Evolutionary conservation across 2,329 filamentous ascomycete species (phyloP), one percentile per base, ranked within the genome.

Genomic region (Amauroascus niger): DNA sequence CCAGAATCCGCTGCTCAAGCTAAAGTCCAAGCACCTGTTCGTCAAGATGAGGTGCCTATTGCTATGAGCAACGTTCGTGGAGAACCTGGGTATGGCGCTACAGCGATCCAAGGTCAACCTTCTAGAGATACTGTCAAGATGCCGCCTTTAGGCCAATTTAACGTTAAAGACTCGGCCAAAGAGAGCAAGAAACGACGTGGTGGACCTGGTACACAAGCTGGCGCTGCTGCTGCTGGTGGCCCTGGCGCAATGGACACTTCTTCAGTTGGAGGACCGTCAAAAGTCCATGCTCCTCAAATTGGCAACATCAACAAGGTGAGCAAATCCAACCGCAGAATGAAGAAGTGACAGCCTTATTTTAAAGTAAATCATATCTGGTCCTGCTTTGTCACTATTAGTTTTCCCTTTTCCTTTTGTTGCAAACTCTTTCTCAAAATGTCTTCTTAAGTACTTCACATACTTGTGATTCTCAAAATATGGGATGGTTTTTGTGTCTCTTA

Each of bases 111-210:
- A 48, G 73, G 70, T 13, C 74, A 80, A 58, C 78, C 77, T 39
- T 76, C 78, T 3, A 69, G 67, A 55, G 70, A 73, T n/a, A 69
- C 74, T 48, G 69, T 75, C 20, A 88, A 88, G 68, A 84, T 97
- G 79, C 93, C 93, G 37, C 91, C 91, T 1, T 83, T 98, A 35
- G 93, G 93, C 33, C 95, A 95, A 67, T 98, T 98, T 66, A 88
- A 93, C 32, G 83, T 82, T 16, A 81, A 82, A 18, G 93, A 89
- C 60, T 87, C 87, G 2, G 87, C 80, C 62, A 95, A 96, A 66
- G 89, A 95, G 58, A 87, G 77, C 69, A 97, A 96, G 71, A 96
- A 96, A 71, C 83, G 89, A 16, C 81, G 86, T 30, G 82, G 84
- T 37, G 75, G 76, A 44, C 76, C 79, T 52, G 67, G 67, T 26